A percentile compares a stretch with the other conserved stretches of the same genome.
These are phyloP conservation scores for Sarocladiaceae sp. DNA, from an alignment of 2,329 filamentous ascomycete genomes.

Conservation along the genomic window DNA sequence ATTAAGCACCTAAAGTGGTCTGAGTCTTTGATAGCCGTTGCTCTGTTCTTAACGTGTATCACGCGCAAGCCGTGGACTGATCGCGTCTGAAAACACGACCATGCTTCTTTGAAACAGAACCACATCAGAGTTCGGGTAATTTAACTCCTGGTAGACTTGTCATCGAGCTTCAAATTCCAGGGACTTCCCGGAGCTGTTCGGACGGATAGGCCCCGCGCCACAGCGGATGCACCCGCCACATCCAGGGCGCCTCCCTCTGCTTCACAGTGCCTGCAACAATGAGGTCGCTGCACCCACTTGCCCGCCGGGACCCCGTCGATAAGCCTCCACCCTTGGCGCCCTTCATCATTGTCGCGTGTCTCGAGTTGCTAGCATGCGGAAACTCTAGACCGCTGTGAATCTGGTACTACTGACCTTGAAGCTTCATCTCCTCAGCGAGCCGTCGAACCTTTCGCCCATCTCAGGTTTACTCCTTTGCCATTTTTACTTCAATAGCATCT, in stretches of 20 bases:
- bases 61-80: no score
- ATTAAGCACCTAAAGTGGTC: neutral
- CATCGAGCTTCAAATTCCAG: no score
- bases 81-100: no score
- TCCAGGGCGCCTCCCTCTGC: neutral
- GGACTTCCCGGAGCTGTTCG: no score
- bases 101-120: no score
- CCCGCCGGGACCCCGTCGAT: neutral
- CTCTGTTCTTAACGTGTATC: no score
- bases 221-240: slow-evolving; percentile 9
- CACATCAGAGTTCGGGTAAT: no score
- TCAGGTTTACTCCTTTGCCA: neutral
- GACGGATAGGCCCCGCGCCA: no score
- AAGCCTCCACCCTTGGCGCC: slow-evolving; percentile 2
- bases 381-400: no score
- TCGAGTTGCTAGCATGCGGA: slow-evolving; percentile 1
- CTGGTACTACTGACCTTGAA: neutral
- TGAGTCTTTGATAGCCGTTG: no score
- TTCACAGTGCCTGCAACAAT: neutral
- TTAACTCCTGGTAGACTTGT: no score
- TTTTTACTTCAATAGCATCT: neutral
- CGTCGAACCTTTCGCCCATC: neutral
- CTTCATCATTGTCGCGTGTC: slow-evolving; percentile 8
- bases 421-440: neutral
- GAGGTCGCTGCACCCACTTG: no score